Conservation (phyloP, 176 grass and related monocot genomes). For the Oryza glaberrima region DNA sequence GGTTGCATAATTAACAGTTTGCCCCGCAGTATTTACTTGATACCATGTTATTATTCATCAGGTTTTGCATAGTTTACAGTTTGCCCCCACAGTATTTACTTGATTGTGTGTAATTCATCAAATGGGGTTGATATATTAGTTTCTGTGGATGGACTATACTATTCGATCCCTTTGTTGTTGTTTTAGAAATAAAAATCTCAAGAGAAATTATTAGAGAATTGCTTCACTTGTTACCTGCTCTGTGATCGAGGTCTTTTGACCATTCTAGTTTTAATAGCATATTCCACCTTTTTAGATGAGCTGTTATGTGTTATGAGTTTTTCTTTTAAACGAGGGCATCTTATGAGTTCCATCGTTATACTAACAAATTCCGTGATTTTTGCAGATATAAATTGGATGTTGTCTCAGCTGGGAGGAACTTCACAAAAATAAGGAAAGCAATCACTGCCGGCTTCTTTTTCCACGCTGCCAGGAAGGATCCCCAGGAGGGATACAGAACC, state of each 20-base stretch:
- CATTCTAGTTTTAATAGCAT: neutral
- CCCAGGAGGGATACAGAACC: slow-evolving; percentile 89
- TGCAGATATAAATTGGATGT: slow-evolving; percentile 93
- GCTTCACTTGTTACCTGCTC: neutral
- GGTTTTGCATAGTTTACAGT: neutral
- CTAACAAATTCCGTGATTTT: slow-evolving; percentile 9
- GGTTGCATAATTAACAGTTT: neutral
- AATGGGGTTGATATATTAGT: neutral
- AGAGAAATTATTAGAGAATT: neutral
- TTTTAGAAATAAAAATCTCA: neutral
- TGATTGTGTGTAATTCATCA: slow-evolving; percentile 8
- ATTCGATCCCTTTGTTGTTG: neutral
- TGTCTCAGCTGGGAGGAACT: slow-evolving; percentile 82
- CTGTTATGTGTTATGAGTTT: neutral
- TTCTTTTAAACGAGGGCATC: neutral
- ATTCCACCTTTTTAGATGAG: neutral
- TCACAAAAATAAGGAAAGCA: slow-evolving; percentile 89
- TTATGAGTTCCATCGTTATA: neutral
- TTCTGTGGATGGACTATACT: neutral
- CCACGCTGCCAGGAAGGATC: slow-evolving; percentile 79
- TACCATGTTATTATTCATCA: slow-evolving; percentile 16
- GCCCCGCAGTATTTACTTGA: neutral
- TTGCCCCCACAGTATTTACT: neutral
- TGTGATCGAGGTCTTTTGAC: neutral
- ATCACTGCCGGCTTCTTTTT: slow-evolving; percentile 97